Conservation (phyloP, 176 grass and related monocot genomes). For the Hyparrhenia diplandra region DNA sequence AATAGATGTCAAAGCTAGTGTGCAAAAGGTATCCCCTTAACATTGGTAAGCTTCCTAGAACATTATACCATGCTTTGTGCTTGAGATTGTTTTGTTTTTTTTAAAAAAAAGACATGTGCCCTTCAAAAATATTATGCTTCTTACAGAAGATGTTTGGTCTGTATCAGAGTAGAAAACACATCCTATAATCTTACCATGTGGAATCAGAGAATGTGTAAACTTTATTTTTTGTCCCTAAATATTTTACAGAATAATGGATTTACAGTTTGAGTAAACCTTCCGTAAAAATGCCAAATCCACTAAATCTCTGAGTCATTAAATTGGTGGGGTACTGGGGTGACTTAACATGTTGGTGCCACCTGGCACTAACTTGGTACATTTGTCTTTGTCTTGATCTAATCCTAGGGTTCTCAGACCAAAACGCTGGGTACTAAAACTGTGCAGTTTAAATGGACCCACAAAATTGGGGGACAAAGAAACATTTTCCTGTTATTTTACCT, state of each 20-base stretch:
- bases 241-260: too few relatives aligned
- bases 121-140: slow-evolving; percentile 4
- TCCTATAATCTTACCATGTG: slow-evolving; percentile 2
- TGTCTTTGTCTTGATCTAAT: neutral
- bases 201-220: neutral
- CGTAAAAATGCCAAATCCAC: neutral
- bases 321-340: neutral
- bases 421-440: neutral
- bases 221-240: slow-evolving; percentile 16
- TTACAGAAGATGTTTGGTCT: neutral
- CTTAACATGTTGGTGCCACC: neutral
- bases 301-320: neutral
- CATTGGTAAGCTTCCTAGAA: slow-evolving; percentile 47
- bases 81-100: slow-evolving; percentile 23
- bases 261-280: slow-evolving; percentile 5
- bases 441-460: neutral
- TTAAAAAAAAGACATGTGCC: neutral
- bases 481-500: neutral
- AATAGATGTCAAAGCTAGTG: slow-evolving; percentile 31
- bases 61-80: slow-evolving; percentile 18
- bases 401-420: neutral
- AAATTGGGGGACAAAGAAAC: neutral
- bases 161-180: slow-evolving; percentile 3
- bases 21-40: slow-evolving; percentile 74
- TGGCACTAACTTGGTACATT: slow-evolving; percentile 2